Evolutionary conservation across 768 basidiomycete genomes (phyloP).

Genomic region (Leccinum incarnatum): DNA sequence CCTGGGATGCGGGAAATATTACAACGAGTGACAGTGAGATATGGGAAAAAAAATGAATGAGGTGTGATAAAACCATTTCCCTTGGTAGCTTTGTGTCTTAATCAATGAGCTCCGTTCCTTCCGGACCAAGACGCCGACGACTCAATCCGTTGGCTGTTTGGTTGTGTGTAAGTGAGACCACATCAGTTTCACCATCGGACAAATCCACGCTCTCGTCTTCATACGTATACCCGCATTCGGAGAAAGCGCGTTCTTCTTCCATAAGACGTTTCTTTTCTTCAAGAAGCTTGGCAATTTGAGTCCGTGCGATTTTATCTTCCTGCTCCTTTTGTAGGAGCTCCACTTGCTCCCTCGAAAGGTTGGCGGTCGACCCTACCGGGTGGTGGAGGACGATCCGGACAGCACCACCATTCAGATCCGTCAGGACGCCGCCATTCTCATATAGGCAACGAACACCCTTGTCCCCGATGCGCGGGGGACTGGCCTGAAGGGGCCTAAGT

Average conservation of each 20-base stretch:
- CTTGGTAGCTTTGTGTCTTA: background rate
- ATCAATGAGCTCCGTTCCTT: slow-evolving; percentile 25
- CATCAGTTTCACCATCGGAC: slow-evolving; percentile 3
- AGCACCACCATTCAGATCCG: slow-evolving; percentile 10
- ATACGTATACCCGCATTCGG: slow-evolving; percentile 11
- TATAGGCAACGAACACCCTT: slow-evolving; percentile 25
- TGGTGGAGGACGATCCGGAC: slow-evolving; percentile 22
- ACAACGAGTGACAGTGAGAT: background rate
- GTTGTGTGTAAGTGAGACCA: background rate
- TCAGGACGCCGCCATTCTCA: slow-evolving; percentile 10
- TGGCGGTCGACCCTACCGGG: slow-evolving; percentile 19
- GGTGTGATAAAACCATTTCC: background rate
- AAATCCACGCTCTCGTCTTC: slow-evolving; percentile 22
- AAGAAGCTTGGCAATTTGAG: slow-evolving; percentile 16
- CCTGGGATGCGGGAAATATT: slow-evolving; percentile 15
- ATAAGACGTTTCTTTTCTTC: slow-evolving; percentile 2
- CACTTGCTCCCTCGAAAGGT: slow-evolving; percentile 28
- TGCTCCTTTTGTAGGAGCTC: slow-evolving; percentile 15
- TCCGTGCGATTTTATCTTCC: slow-evolving; percentile 5
- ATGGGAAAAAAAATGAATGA: background rate
- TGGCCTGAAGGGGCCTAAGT: slow-evolving; percentile 25
- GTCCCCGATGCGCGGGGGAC: slow-evolving; percentile 30
- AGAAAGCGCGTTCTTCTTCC: slow-evolving; percentile 4
- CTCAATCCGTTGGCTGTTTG: background rate
- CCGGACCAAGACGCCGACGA: slow-evolving; percentile 18